These are phyloP conservation scores for Globomyces sp. DNA, from an alignment of 371 early-diverging fungal genomes.

Conservation along the genomic window DNA sequence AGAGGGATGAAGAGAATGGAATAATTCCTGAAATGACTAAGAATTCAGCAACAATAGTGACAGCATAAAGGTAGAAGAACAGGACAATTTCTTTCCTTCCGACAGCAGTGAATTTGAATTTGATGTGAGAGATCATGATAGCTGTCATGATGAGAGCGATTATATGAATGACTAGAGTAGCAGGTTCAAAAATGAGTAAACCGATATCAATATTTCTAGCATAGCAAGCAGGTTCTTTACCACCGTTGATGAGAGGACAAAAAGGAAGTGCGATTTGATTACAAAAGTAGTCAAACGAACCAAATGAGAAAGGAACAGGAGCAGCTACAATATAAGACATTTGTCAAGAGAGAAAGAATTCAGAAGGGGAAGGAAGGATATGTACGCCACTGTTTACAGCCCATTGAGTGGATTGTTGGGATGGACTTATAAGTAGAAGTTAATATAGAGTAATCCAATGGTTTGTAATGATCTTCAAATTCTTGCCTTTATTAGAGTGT, in stretches of 20 bases:
- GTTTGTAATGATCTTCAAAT: too few relatives aligned
- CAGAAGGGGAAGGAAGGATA: too few relatives aligned
- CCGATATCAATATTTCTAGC: constrained; percentile 84
- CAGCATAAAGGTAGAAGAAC: constrained; percentile 94
- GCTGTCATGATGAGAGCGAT: constrained; percentile 92
- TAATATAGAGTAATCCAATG: too few relatives aligned
- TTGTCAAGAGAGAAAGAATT: not conserved
- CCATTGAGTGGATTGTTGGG: too few relatives aligned
- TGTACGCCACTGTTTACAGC: too few relatives aligned
- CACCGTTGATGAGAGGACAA: constrained; percentile 84
- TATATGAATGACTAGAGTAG: constrained; percentile 75
- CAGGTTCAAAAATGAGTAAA: constrained; percentile 83
- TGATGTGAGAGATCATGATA: constrained; percentile 96
- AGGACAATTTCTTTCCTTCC: constrained; percentile 96
- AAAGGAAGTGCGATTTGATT: constrained; percentile 75
- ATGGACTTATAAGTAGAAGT: too few relatives aligned
- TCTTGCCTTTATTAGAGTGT: too few relatives aligned
- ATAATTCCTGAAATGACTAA: constrained; percentile 86
- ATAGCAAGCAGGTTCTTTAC: constrained; percentile 89
- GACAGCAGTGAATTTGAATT: constrained; percentile 95
- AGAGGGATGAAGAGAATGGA: constrained; percentile 72
- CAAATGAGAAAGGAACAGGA: constrained; percentile 61
- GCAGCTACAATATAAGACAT: not conserved
- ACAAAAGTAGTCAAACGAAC: constrained; percentile 85
- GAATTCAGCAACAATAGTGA: constrained; percentile 81